Conservation (phyloP, 176 grass and related monocot genomes). For the Pontederia paniculata region DNA sequence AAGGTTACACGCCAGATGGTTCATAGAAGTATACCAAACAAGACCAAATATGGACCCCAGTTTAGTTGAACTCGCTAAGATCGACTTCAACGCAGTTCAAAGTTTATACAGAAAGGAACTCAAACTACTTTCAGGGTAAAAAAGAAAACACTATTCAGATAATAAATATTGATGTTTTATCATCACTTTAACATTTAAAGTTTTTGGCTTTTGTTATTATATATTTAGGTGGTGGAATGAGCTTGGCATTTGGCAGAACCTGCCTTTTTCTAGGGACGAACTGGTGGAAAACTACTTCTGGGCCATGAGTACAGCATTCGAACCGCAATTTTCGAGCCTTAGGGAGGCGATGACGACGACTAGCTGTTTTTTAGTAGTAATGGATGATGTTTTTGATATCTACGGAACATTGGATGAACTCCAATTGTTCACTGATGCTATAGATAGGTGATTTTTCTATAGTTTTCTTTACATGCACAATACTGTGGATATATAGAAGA, state of each 20-base stretch:
- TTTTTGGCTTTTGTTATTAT: neutral
- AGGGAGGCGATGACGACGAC: constrained; percentile 24
- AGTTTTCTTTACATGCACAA: too few species aligned
- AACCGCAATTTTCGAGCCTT: constrained; percentile 3
- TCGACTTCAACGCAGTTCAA: constrained; percentile 39
- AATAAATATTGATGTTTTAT: neutral
- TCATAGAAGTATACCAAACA: constrained; percentile 28
- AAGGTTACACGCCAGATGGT: constrained; percentile 27
- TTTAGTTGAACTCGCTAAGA: constrained; percentile 25
- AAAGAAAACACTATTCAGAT: neutral
- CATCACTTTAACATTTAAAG: neutral
- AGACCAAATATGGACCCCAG: neutral
- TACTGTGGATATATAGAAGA: too few species aligned
- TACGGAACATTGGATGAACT: constrained; percentile 47
- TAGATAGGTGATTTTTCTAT: too few species aligned
- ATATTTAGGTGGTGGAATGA: constrained; percentile 46
- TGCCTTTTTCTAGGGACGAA: constrained; percentile 31
- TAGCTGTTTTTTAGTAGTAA: constrained; percentile 2
- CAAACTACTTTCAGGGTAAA: constrained; percentile 18
- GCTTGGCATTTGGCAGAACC: constrained; percentile 16
- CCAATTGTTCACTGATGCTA: constrained; percentile 25
- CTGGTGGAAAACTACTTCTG: constrained; percentile 43
- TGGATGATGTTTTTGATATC: constrained; percentile 57
- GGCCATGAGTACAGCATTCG: constrained; percentile 20
- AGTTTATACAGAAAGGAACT: constrained; percentile 26